Base-by-base conservation (phyloP, 805 yeast genomes). In the Scheffersomyces amazonensis region DNA sequence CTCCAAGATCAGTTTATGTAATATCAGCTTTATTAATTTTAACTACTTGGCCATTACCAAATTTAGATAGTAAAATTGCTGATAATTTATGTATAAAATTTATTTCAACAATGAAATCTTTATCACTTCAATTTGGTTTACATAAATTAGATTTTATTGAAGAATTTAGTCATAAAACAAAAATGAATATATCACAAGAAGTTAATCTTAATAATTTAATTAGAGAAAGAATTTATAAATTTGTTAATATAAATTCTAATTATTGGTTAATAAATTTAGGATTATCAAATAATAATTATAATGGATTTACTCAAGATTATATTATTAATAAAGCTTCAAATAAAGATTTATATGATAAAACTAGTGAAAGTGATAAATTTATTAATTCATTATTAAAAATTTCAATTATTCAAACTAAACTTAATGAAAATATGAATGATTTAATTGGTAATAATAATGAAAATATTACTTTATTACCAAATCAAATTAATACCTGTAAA, bases 11-110 rank as follows among this genome's bases (percentile, higher is more conserved):
- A 9, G 60, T 67, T 13, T 66, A 64, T 44, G 60, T 64, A 2
- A 46, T 69, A 27, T 54, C 64, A 16, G 58, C 73, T 5, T 56
- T 69, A 27, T 50, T 68, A 31, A 56, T 69, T n/a, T 56, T 69
- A 37, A 67, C 73, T 7, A 66, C 72, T 4, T 69, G 75, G 75
- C 71, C 73, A 15, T 53, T 69, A 22, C 74, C 72, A 5, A 50
- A 48, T 22, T 37, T 46, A 15, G 41, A 54, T 22, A 54, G 56
- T 22, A 54, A 50, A 25, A 41, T 50, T 17, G 48, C 43, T 15
- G 69, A 66, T 41, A 56, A 62, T 43, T 45, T 60, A 20, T 54
- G 69, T 2, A 45, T 67, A 35, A 66, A 64, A 42, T 67, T 61
- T 44, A 48, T 64, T 16, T 59, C 71, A 15, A 53, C 64, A 22